phyloP scores from a whole-genome alignment of 2,329 filamentous ascomycete genomes.

The Neonectria hederae region DNA sequence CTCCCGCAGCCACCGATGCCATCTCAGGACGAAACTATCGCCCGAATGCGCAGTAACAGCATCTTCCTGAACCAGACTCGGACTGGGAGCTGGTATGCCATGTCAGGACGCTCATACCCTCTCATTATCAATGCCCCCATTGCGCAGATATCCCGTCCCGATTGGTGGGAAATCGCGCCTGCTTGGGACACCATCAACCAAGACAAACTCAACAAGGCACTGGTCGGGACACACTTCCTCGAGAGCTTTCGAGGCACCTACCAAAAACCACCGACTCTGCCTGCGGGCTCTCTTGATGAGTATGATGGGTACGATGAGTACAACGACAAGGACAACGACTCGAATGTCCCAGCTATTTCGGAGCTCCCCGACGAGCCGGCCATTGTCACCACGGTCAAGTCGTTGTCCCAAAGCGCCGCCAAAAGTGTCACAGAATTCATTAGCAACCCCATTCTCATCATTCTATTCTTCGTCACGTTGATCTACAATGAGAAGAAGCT shows the following conservation, averaged over 20 bases:
- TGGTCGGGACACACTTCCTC: constrained; percentile 78
- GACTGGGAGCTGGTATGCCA: constrained; percentile 90
- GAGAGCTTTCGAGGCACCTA: constrained; percentile 50
- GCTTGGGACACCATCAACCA: constrained; percentile 52
- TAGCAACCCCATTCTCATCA: constrained; percentile 62
- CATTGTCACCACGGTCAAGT: constrained; percentile 61
- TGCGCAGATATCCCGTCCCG: constrained; percentile 55
- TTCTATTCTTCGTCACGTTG: constrained; percentile 55
- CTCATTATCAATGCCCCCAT: constrained; percentile 75
- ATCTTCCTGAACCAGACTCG: constrained; percentile 90
- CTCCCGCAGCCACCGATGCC: constrained; percentile 85
- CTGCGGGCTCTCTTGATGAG: constrained; percentile 44
- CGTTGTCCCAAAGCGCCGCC: constrained; percentile 59
- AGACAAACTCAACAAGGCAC: constrained; percentile 64
- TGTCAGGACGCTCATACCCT: constrained; percentile 88
- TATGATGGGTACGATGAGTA: constrained; percentile 29
- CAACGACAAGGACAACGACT: constrained; percentile 48
- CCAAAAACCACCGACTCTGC: constrained; percentile 51
- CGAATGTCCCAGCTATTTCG: constrained; percentile 43
- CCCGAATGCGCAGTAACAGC: constrained; percentile 66
- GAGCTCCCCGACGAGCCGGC: constrained; percentile 49
- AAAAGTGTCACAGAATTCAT: constrained; percentile 64
- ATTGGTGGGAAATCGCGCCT: constrained; percentile 58
- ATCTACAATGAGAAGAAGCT: constrained; percentile 59
- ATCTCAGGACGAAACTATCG: constrained; percentile 57